Percentiles rank a stretch among this genome's conserved stretches.
phyloP scores from a whole-genome alignment of 176 grass and related monocot genomes.

The Avena insularis region DNA sequence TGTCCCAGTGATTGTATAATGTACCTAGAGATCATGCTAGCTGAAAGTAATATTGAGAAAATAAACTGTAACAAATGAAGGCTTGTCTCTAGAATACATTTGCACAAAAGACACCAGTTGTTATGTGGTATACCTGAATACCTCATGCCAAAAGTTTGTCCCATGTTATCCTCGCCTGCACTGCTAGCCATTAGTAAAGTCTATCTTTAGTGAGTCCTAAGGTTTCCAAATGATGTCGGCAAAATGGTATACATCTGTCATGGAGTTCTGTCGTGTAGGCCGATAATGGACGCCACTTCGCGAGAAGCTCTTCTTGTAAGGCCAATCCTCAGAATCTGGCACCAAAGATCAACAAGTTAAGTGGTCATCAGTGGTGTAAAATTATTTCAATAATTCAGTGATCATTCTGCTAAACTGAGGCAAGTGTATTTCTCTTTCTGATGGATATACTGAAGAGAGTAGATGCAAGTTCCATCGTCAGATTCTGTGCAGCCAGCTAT shows the following conservation, averaged over 20 bases:
- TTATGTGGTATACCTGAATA: neutral
- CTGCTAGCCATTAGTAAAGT: neutral
- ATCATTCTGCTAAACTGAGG: neutral
- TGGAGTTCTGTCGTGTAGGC: neutral
- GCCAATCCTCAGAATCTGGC: neutral
- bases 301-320: neutral
- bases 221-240: neutral
- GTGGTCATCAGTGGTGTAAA: neutral
- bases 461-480: neutral
- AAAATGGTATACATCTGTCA: neutral
- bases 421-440: neutral
- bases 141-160: neutral
- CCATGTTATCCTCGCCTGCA: neutral
- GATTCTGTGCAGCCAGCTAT: neutral
- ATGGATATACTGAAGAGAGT: neutral
- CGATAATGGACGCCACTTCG: neutral
- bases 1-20: neutral
- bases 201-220: neutral
- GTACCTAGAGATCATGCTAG: neutral
- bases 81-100: neutral
- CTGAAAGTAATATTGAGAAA: neutral
- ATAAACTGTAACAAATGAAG: neutral
- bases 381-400: neutral
- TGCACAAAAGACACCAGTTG: neutral
- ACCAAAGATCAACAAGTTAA: neutral